phyloP scores from a whole-genome alignment of 768 basidiomycete genomes.

The Suillus sp. region DNA sequence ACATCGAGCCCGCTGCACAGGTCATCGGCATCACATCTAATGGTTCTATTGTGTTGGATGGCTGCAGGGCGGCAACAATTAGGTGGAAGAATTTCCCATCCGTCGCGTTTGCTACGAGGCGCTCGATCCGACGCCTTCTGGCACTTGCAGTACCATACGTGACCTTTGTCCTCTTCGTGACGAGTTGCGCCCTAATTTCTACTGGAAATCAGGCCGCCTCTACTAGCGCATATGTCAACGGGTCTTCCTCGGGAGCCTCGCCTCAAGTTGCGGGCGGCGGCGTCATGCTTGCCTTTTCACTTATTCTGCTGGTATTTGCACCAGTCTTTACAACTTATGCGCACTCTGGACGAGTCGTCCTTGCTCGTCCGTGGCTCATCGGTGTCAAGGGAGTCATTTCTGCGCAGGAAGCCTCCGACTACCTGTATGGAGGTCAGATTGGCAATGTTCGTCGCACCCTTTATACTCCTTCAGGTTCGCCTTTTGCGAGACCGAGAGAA shows the following conservation, averaged over 20 bases:
- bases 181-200: neutral
- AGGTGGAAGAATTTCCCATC: constrained; percentile 28
- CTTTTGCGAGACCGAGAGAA: constrained; percentile 2
- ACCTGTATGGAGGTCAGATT: constrained; percentile 20
- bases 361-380: constrained; percentile 25
- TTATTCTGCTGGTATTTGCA: constrained; percentile 20
- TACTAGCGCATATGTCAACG: neutral
- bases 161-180: constrained; percentile 12
- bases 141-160: constrained; percentile 11
- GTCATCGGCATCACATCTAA: constrained; percentile 23
- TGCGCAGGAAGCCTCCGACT: constrained; percentile 20
- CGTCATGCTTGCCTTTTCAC: neutral
- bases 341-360: constrained; percentile 19
- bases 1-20: constrained; percentile 21
- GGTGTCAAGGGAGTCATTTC: constrained; percentile 31
- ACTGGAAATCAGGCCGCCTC: neutral
- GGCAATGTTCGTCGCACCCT: neutral
- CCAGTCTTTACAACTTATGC: constrained; percentile 21
- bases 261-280: neutral
- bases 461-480: constrained; percentile 26
- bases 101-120: constrained; percentile 18
- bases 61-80: constrained; percentile 25
- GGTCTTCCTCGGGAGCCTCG: neutral
- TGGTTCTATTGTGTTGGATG: constrained; percentile 24
- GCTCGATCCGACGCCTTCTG: constrained; percentile 19